Base-by-base conservation (phyloP, 2,329 filamentous ascomycete species). In the Apiospora sp. region DNA sequence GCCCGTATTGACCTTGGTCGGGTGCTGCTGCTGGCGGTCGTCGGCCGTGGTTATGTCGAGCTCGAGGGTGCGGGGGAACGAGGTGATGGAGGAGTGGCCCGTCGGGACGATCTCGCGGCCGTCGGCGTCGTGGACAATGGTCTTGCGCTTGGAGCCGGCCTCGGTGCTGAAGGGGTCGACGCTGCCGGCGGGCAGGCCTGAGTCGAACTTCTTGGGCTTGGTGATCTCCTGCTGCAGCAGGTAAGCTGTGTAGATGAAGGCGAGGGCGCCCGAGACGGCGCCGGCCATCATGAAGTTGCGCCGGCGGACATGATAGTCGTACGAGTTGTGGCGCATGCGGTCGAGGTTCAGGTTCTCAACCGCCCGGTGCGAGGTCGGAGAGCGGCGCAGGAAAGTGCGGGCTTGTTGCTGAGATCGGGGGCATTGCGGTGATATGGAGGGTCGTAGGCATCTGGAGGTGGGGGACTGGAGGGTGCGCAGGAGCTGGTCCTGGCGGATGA, bases 21-120 rank as follows among this genome's bases (percentile, higher is more conserved):
- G 43, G 3, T 48, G 43, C 19, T 76, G 77, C 8, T n/a, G 49
- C 16, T 85, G 76, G 22, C 76, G 77, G 72, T 80, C 77, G 68
- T 75, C 72, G 34, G 78, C 78, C 19, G 80, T 80, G 34, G 80
- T 80, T 30, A 83, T 75, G 64, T 83, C 83, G 1, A 97, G 83
- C 22, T 87, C 85, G 71, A 97, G 89, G 3, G 88, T 91, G 72
- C 92, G 89, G 2, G 95, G 95, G 80, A 98, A 97, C 71, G 89
- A 87, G 1, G 94, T 92, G 4, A 98, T 90, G n/a, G 91, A 92
- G 76, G 87, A 91, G 76, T 95, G 95, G 19, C 94, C 94, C 0
- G 95, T 97, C 22, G 92, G 89, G 0, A 97, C 92, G 61, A 96
- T 86, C 79, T 96, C 93, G 67, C 88, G 87, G 58, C 92, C 92